A percentile compares a stretch with the other conserved stretches of the same genome.
Conservation (phyloP, 2,329 filamentous ascomycete genomes). For the Aureobasidium sp. region DNA sequence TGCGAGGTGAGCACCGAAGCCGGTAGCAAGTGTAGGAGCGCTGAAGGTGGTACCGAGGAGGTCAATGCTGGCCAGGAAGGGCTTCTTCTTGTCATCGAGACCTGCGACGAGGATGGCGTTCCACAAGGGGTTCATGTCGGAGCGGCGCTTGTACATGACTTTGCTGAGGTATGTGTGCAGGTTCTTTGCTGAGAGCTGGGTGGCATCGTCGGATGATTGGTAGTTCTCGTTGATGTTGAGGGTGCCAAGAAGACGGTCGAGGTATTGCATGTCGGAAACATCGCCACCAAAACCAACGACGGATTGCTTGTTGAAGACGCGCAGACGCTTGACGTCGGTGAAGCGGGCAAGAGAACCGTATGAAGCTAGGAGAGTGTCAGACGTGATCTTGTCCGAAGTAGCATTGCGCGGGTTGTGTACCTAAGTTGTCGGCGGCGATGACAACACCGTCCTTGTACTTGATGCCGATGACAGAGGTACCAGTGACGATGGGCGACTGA, state of each 20-base stretch:
- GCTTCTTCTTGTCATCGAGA: constrained; percentile 66
- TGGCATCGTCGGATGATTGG: constrained; percentile 34
- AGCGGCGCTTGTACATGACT: constrained; percentile 90
- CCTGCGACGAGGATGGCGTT: constrained; percentile 90
- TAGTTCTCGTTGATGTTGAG: constrained; percentile 89
- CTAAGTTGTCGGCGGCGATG: constrained; percentile 93
- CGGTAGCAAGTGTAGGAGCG: constrained; percentile 80
- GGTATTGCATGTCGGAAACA: constrained; percentile 98
- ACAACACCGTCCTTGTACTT: constrained; percentile 97
- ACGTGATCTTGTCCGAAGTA: neutral
- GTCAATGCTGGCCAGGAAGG: constrained; percentile 88
- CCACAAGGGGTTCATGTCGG: constrained; percentile 95
- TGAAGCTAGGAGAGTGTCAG: constrained; percentile 54
- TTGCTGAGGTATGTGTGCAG: constrained; percentile 95
- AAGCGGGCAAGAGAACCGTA: constrained; percentile 95
- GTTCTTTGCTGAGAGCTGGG: constrained; percentile 73
- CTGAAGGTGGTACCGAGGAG: constrained; percentile 88
- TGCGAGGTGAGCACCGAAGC: constrained; percentile 86
- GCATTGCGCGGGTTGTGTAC: constrained; percentile 38
- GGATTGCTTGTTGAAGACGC: constrained; percentile 72
- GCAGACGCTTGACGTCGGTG: constrained; percentile 91
- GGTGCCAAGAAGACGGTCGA: constrained; percentile 81
- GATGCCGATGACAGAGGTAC: constrained; percentile 87
- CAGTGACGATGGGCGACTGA: constrained; percentile 87
- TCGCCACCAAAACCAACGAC: constrained; percentile 94